Evolutionary conservation across 169 alveolate genomes (phyloP).

Genomic region (Neospora caninum): DNA sequence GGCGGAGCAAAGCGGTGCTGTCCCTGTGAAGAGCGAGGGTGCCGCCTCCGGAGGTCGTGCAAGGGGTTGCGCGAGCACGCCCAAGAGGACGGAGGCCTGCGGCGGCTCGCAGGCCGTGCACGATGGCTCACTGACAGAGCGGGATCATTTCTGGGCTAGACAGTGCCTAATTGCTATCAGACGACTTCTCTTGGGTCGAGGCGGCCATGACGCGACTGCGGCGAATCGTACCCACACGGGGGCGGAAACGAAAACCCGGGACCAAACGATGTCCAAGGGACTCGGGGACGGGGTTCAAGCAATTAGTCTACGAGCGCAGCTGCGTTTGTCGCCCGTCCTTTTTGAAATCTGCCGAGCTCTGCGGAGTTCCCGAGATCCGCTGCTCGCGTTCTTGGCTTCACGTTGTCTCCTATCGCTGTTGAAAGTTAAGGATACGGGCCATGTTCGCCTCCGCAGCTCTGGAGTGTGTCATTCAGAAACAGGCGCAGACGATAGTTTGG

Average conservation of each 20-base stretch:
- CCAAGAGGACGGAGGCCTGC: neutral
- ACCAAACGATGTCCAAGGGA: neutral
- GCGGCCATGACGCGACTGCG: neutral
- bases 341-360: neutral
- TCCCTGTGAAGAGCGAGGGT: too few species aligned
- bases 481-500: neutral
- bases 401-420: neutral
- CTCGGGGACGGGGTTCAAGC: neutral
- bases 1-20: too few species aligned
- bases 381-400: neutral
- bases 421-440: neutral
- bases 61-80: neutral
- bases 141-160: neutral
- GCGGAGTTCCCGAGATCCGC: neutral
- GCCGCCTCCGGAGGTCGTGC: neutral
- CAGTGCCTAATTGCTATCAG: neutral
- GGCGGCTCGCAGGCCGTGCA: neutral
- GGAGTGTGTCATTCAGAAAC: neutral
- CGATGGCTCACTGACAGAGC: neutral
- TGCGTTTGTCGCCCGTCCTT: neutral
- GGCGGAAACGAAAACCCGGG: too few species aligned
- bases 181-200: neutral
- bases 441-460: neutral
- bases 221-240: too few species aligned
- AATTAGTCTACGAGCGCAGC: neutral